Percentiles rank a stretch among this genome's conserved stretches.
Conservation (phyloP, 805 yeast species). For the Yarrowia divulgata region DNA sequence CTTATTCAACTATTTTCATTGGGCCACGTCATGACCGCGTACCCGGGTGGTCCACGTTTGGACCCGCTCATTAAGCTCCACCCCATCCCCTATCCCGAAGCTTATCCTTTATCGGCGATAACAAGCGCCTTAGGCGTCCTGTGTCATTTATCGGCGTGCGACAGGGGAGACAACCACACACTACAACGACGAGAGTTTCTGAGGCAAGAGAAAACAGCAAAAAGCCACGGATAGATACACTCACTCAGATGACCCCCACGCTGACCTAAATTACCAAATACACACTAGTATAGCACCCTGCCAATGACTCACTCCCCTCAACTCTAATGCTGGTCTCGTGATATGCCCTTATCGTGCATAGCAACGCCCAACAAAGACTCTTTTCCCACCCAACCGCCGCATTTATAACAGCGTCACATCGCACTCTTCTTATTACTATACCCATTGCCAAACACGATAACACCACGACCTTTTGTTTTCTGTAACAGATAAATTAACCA, state of each 20-base stretch:
- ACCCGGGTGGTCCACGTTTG: too few relatives aligned
- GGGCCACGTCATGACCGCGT: too few relatives aligned
- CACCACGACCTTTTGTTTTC: neutral
- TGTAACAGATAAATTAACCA: neutral
- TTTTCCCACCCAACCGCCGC: neutral
- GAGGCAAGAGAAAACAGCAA: neutral
- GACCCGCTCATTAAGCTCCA: neutral
- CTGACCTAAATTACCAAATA: neutral
- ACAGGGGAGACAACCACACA: neutral
- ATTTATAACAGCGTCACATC: slow-evolving; percentile 6
- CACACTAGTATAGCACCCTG: slow-evolving; percentile 7
- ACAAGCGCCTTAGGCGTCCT: slow-evolving; percentile 20
- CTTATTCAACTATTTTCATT: neutral
- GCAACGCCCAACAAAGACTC: slow-evolving; percentile 23
- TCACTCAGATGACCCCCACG: neutral
- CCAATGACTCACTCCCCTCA: slow-evolving; percentile 28
- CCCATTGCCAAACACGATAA: neutral
- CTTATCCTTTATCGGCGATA: slow-evolving; percentile 29
- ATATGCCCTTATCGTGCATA: slow-evolving; percentile 23
- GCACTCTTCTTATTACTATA: neutral
- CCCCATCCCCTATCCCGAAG: slow-evolving; percentile 22
- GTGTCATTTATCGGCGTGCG: neutral
- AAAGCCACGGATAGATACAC: neutral
- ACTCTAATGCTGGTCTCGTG: slow-evolving; percentile 26
- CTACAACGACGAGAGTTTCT: neutral